phyloP scores from a whole-genome alignment of 352 stramenopile genomes.

The Saprolegnia parasitica region DNA sequence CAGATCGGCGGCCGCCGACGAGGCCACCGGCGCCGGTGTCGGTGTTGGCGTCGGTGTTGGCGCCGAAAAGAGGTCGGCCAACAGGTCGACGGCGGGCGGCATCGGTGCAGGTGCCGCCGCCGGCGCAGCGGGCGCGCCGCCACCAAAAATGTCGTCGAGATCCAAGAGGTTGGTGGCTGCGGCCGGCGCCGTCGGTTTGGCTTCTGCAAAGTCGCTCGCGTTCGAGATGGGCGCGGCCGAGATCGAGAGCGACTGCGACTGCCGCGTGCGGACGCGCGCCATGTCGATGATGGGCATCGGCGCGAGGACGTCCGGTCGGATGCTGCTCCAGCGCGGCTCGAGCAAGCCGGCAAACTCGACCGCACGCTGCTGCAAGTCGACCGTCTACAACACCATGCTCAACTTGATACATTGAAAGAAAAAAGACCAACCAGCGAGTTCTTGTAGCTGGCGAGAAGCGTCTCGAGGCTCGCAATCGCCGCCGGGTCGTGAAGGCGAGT shows the following conservation, averaged over 20 bases:
- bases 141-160: constrained; percentile 94
- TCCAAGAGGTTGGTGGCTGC: constrained; percentile 83
- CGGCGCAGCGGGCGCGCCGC: constrained; percentile 36
- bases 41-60: constrained; percentile 31
- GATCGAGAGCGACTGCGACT: constrained; percentile 42
- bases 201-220: constrained; percentile 18
- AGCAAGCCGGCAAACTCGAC: constrained; percentile 94
- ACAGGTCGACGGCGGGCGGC: constrained; percentile 74
- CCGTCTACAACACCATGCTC: constrained; percentile 29
- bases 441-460: constrained; percentile 88
- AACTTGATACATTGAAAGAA: constrained; percentile 4
- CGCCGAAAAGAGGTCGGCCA: constrained; percentile 92
- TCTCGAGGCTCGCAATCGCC: constrained; percentile 73
- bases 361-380: constrained; percentile 96
- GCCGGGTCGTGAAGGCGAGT: constrained; percentile 77
- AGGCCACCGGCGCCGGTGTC: constrained; percentile 26
- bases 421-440: constrained; percentile 60
- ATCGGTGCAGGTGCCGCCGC: constrained; percentile 30
- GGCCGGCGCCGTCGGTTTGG: constrained; percentile 14
- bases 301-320: constrained; percentile 85
- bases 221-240: constrained; percentile 29
- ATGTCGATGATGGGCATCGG: constrained; percentile 94
- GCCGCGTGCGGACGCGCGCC: constrained; percentile 65
- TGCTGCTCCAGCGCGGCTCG: constrained; percentile 57
- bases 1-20: constrained; percentile 12